phyloP scores from a whole-genome alignment of 2,329 filamentous ascomycete species.

The Ambrosiella xylebori region DNA sequence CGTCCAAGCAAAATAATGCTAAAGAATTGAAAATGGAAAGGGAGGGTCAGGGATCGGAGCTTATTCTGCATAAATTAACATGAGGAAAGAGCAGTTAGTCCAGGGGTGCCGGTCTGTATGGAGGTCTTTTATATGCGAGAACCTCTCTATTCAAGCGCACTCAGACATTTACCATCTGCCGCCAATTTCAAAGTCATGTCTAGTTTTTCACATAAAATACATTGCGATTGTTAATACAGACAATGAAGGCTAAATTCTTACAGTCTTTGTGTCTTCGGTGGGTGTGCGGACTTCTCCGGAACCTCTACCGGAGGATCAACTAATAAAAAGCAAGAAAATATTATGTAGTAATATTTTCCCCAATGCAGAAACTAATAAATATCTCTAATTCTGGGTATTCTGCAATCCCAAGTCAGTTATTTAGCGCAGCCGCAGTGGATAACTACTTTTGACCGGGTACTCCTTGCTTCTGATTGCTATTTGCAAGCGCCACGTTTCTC shows the following conservation, averaged over 20 bases:
- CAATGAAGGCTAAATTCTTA: no score
- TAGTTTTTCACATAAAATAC: no score
- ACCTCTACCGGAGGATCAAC: no score
- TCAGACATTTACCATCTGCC: not conserved
- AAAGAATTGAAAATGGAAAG: slow-evolving; percentile 1
- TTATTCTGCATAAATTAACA: not conserved
- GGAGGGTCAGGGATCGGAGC: not conserved
- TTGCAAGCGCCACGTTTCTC: not conserved
- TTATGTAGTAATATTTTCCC: not conserved
- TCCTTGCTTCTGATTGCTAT: not conserved
- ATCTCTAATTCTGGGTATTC: not conserved
- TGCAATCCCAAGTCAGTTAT: not conserved
- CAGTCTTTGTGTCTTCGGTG: no score
- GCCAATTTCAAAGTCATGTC: no score
- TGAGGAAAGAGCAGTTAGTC: not conserved
- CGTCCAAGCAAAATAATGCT: not conserved
- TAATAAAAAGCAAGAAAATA: no score
- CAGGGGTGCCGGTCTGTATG: not conserved
- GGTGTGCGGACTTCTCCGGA: no score
- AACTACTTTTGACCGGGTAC: slow-evolving; percentile 3
- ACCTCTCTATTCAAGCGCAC: not conserved
- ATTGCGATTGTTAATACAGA: no score
- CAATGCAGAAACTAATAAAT: not conserved
- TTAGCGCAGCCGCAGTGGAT: not conserved
- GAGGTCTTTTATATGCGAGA: not conserved